Evolutionary conservation across 352 stramenopile species (phyloP).

Genomic region (Pythium folliculosum): DNA sequence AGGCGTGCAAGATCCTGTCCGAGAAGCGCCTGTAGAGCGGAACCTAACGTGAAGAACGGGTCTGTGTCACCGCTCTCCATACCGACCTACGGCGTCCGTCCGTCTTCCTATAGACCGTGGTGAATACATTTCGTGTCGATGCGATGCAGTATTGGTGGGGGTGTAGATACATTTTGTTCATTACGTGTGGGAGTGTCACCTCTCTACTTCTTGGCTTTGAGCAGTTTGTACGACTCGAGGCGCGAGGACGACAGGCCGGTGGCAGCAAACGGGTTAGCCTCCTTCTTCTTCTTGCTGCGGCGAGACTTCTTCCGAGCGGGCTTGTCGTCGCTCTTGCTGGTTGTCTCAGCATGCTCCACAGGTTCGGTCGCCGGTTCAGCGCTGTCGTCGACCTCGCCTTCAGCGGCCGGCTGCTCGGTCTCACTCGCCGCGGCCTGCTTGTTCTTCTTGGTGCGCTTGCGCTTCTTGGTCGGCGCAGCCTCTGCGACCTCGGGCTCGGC

Average conservation of each 20-base stretch:
- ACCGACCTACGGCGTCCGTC: too few species aligned
- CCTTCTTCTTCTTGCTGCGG: slow-evolving; percentile 63
- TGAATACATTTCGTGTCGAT: not conserved
- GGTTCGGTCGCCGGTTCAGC: not conserved
- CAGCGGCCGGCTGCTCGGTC: not conserved
- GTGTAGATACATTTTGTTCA: slow-evolving; percentile 1
- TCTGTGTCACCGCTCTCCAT: too few species aligned
- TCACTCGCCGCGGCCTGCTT: slow-evolving; percentile 31
- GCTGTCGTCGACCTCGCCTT: slow-evolving; percentile 23
- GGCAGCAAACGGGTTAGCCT: slow-evolving; percentile 40
- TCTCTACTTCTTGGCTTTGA: slow-evolving; percentile 68
- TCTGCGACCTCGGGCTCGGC: slow-evolving; percentile 17
- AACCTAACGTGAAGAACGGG: not conserved
- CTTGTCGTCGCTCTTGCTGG: not conserved
- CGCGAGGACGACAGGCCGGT: slow-evolving; percentile 73
- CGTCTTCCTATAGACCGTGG: not conserved
- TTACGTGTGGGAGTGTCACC: not conserved
- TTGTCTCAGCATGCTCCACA: slow-evolving; percentile 12
- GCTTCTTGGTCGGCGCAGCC: slow-evolving; percentile 57
- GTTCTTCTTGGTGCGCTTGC: slow-evolving; percentile 67
- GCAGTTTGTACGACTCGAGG: slow-evolving; percentile 82
- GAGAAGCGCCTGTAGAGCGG: slow-evolving; percentile 14
- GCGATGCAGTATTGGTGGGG: not conserved
- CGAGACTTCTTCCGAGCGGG: slow-evolving; percentile 52
- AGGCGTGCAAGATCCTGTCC: slow-evolving; percentile 43